Conservation (phyloP, 345 rosid genomes). For the Arabidopsis thaliana region TAIR10.1 NC_003076.8:1279501-1280000, state of each 20-base stretch:
- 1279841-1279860: neutral
- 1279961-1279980: slow-evolving; percentile 27
- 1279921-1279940: neutral
- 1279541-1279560: neutral
- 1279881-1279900: slow-evolving; percentile 34
- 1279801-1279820: slow-evolving; percentile 1
- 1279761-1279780: neutral
- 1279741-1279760: neutral
- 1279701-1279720: slow-evolving; percentile 17
- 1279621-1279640: slow-evolving; percentile 12
- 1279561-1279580: neutral
- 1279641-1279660: neutral
- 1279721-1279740: neutral
- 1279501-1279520: neutral
- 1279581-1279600: slow-evolving; percentile 18
- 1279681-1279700: neutral
- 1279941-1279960: slow-evolving; percentile 33
- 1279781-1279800: neutral
- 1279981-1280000: neutral
- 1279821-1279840: neutral
- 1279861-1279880: slow-evolving; percentile 27
- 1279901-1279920: slow-evolving; percentile 25
- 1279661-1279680: neutral
- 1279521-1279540: neutral
- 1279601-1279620: neutral